Evolutionary conservation across 352 stramenopile species (phyloP).

Genomic region (Nothophytophthora sp.): DNA sequence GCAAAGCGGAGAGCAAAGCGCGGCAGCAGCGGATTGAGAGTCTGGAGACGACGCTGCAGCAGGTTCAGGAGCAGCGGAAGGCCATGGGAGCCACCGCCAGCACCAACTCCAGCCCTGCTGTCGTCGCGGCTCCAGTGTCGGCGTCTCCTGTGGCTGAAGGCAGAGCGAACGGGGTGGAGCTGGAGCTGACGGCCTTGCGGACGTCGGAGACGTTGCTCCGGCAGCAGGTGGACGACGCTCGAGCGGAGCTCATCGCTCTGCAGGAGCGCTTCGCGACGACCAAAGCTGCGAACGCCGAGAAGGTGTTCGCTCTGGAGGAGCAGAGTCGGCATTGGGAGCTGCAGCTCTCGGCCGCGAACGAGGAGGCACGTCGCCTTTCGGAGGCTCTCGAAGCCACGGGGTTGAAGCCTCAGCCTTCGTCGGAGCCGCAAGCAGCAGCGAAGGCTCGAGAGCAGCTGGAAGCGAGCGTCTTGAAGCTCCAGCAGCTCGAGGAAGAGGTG

Average conservation of each 20-base stretch:
- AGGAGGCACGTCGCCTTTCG: slow-evolving; percentile 23
- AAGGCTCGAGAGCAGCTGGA: slow-evolving; percentile 5
- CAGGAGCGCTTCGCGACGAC: slow-evolving; percentile 38
- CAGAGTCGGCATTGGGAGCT: slow-evolving; percentile 26
- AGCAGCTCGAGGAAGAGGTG: slow-evolving; percentile 23
- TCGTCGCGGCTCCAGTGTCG: too few relatives aligned
- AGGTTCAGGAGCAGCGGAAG: slow-evolving; percentile 12
- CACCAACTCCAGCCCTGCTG: neutral
- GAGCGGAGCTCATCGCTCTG: slow-evolving; percentile 19
- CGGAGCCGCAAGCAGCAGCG: too few relatives aligned
- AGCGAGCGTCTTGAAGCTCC: slow-evolving; percentile 2
- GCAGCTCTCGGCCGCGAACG: slow-evolving; percentile 11
- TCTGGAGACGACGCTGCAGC: slow-evolving; percentile 28
- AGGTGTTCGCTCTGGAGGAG: slow-evolving; percentile 41
- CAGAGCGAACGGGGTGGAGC: slow-evolving; percentile 7
- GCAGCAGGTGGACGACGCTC: slow-evolving; percentile 24
- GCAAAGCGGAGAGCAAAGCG: slow-evolving; percentile 26
- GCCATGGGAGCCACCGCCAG: neutral
- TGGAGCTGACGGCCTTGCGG: slow-evolving; percentile 28
- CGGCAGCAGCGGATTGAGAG: slow-evolving; percentile 22
- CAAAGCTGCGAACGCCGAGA: slow-evolving; percentile 41
- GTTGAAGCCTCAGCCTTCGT: too few relatives aligned
- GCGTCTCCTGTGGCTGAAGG: too few relatives aligned
- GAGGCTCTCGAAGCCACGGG: too few relatives aligned
- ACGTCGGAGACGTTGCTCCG: slow-evolving; percentile 14